phyloP scores from a whole-genome alignment of 371 early-diverging fungal genomes.

The Coemansia sp. region DNA sequence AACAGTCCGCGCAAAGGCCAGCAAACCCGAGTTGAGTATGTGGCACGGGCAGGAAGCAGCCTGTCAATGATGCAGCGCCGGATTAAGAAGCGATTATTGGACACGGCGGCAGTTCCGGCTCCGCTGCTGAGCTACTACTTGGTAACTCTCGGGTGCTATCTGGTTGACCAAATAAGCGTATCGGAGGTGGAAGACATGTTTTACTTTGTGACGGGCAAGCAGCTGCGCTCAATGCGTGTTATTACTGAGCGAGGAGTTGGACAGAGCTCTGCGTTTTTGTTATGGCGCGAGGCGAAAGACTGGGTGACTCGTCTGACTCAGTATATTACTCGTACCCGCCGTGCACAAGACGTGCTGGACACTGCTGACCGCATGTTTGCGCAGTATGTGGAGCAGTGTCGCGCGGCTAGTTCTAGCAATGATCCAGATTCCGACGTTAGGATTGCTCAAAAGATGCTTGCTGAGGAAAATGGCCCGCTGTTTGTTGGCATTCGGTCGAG shows the following conservation, averaged over 20 bases:
- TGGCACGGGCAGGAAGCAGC: constrained; percentile 9
- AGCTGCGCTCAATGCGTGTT: not conserved
- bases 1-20: too few species aligned
- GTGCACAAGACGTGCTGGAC: constrained; percentile 3
- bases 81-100: constrained; percentile 13
- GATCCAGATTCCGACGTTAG: constrained; percentile 5
- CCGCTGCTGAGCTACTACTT: constrained; percentile 26
- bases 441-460: constrained; percentile 19
- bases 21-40: not conserved
- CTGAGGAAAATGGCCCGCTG: constrained; percentile 1
- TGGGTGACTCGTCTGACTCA: constrained; percentile 16
- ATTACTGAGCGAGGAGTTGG: constrained; percentile 5
- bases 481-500: constrained; percentile 28
- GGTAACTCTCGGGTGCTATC: constrained; percentile 11
- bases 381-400: constrained; percentile 8
- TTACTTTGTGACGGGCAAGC: not conserved
- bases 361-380: constrained; percentile 7
- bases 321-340: not conserved
- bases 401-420: not conserved
- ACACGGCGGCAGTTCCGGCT: constrained; percentile 5
- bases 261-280: not conserved
- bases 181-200: constrained; percentile 7
- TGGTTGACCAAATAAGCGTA: not conserved
- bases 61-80: not conserved
- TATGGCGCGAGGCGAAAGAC: not conserved